These are phyloP conservation scores for Rutstroemia sp. DNA, from an alignment of 2,329 filamentous ascomycete species.

Conservation along the genomic window DNA sequence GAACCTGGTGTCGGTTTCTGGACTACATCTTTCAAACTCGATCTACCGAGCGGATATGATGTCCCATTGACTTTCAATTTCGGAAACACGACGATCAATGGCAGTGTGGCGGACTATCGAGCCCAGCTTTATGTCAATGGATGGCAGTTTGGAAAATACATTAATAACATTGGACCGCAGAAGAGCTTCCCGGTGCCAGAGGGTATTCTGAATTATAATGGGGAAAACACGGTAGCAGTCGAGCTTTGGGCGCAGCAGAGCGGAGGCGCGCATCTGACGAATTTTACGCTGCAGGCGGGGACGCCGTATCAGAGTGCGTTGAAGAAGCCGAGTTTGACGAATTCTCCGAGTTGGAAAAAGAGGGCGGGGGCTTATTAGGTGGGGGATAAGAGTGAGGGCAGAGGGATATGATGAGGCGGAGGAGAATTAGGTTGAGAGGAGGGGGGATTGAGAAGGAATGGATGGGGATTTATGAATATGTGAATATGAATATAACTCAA, in stretches of 20 bases:
- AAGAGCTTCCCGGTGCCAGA: conserved; percentile 64
- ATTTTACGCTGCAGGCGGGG: conserved; percentile 23
- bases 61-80: conserved; percentile 56
- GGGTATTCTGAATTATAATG: conserved; percentile 63
- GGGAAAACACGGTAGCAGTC: conserved; percentile 61
- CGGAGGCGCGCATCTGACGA: conserved; percentile 22
- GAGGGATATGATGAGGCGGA: too few species aligned
- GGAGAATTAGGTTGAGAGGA: too few species aligned
- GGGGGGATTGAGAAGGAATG: too few species aligned
- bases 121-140: conserved; percentile 67
- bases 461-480: too few species aligned
- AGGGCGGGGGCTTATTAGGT: conserved; percentile 23
- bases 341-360: conserved; percentile 21
- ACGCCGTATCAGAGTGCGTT: conserved; percentile 22
- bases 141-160: conserved; percentile 62
- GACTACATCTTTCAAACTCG: conserved; percentile 45
- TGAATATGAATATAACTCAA: too few species aligned
- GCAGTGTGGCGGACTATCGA: conserved; percentile 41
- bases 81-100: conserved; percentile 34
- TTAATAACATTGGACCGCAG: conserved; percentile 68
- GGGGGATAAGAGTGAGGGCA: too few species aligned
- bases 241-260: conserved; percentile 53
- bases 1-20: conserved; percentile 52
- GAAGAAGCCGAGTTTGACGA: conserved; percentile 18
- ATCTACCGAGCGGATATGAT: conserved; percentile 50